These are phyloP conservation scores for Globisporangium irregulare DNA, from an alignment of 352 stramenopile species.

Conservation along the genomic window DNA sequence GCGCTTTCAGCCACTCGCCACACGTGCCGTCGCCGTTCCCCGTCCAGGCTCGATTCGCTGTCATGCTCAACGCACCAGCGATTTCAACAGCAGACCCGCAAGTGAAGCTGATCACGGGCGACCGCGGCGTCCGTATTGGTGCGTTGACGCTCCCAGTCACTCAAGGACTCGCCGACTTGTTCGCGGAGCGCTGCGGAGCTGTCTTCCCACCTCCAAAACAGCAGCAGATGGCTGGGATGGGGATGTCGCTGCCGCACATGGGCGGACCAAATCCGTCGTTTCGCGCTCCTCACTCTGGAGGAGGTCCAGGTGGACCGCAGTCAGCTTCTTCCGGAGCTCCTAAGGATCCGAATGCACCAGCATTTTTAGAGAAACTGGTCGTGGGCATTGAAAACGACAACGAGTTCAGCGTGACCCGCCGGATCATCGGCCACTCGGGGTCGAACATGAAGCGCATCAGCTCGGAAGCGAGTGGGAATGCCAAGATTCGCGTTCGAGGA, in stretches of 20 bases:
- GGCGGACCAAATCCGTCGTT: slow-evolving; percentile 8
- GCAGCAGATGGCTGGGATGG: slow-evolving; percentile 22
- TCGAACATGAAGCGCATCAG: slow-evolving; percentile 89
- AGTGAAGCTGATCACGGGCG: slow-evolving; percentile 68
- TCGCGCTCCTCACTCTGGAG: slow-evolving; percentile 8
- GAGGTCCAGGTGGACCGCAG: slow-evolving; percentile 11
- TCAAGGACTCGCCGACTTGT: slow-evolving; percentile 70
- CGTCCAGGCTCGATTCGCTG: slow-evolving; percentile 69
- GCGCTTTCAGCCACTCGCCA: slow-evolving; percentile 60
- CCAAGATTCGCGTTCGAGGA: slow-evolving; percentile 84
- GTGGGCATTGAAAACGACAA: slow-evolving; percentile 86
- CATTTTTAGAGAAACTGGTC: slow-evolving; percentile 69
- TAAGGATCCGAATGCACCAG: slow-evolving; percentile 23
- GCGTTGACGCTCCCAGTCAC: slow-evolving; percentile 62
- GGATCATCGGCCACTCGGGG: slow-evolving; percentile 76
- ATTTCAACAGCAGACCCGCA: slow-evolving; percentile 65
- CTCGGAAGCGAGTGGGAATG: slow-evolving; percentile 68
- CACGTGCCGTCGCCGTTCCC: slow-evolving; percentile 63
- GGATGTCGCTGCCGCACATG: slow-evolving; percentile 23
- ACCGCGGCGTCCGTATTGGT: slow-evolving; percentile 53
- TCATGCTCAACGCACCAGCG: slow-evolving; percentile 70
- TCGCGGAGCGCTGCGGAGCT: slow-evolving; percentile 57
- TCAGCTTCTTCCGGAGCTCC: slow-evolving; percentile 1
- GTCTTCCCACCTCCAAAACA: slow-evolving; percentile 43
- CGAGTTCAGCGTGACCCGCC: slow-evolving; percentile 81